phyloP scores from a whole-genome alignment of 106 monocot genomes.

The Posidonia australis region DNA sequence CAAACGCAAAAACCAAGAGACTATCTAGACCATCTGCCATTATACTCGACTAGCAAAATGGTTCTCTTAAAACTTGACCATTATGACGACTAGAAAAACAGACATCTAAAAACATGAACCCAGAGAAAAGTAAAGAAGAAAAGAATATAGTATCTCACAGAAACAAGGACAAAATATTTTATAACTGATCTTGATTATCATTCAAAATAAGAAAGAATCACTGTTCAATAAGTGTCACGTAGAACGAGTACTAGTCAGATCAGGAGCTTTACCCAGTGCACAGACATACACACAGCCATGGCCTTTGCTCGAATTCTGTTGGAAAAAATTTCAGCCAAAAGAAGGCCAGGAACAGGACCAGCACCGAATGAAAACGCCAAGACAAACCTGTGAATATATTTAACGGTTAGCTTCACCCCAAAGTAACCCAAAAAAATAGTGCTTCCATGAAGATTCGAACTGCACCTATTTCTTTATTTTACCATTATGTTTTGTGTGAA shows the following conservation, averaged over 20 bases:
- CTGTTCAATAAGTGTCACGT: no score
- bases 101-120: no score
- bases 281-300: conserved; percentile 93
- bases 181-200: no score
- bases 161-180: no score
- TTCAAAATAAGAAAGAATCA: no score
- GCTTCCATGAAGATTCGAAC: neutral
- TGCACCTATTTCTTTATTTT: neutral
- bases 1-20: no score
- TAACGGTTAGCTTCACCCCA: neutral
- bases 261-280: conserved; percentile 70
- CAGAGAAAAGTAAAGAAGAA: no score
- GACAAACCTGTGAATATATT: conserved; percentile 49
- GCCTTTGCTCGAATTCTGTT: conserved; percentile 91
- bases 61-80: no score
- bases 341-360: conserved; percentile 95
- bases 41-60: no score
- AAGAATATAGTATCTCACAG: no score
- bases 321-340: conserved; percentile 91
- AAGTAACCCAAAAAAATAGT: neutral
- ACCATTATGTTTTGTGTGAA: neutral
- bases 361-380: conserved; percentile 85
- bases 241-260: neutral
- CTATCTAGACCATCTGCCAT: no score
- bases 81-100: no score